These are phyloP conservation scores for Candida ipomoeae DNA, from an alignment of 805 yeast genomes.

Conservation along the genomic window DNA sequence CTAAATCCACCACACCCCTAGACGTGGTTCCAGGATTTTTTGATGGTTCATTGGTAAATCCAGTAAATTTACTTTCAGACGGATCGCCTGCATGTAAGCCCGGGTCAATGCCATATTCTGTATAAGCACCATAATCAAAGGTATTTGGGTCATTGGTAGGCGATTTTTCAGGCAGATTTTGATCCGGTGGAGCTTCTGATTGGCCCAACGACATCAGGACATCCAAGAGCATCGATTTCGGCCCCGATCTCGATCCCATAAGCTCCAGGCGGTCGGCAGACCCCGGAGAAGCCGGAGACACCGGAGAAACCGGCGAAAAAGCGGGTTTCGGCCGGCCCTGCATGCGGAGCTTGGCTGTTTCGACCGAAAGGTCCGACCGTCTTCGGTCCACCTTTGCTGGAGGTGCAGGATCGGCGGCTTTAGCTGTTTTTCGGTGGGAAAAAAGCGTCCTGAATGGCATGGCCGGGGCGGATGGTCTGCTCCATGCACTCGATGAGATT, in stretches of 20 bases:
- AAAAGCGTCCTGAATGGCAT: slow-evolving; percentile 2
- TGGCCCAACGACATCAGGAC: background rate
- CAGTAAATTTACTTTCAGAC: too few species aligned
- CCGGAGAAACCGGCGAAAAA: background rate
- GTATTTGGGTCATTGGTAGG: too few species aligned
- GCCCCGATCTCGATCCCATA: background rate
- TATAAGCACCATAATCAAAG: too few species aligned
- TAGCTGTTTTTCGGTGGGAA: slow-evolving; percentile 1
- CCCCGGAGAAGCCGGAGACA: background rate
- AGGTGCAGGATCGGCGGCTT: background rate
- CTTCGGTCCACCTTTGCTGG: background rate
- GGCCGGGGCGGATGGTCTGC: background rate
- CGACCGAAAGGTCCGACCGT: background rate
- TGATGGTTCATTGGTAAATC: too few species aligned
- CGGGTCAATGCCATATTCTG: too few species aligned
- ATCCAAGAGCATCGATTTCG: slow-evolving; percentile 2
- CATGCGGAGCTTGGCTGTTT: background rate
- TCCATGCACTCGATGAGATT: background rate
- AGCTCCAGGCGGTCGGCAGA: background rate
- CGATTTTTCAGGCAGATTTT: background rate
- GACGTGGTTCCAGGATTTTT: too few species aligned
- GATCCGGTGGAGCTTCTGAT: too few species aligned
- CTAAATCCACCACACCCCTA: too few species aligned
- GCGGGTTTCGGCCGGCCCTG: background rate
- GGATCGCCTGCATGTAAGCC: too few species aligned